Evolutionary conservation across 768 basidiomycete genomes (phyloP).

Genomic region (Panus rudis): DNA sequence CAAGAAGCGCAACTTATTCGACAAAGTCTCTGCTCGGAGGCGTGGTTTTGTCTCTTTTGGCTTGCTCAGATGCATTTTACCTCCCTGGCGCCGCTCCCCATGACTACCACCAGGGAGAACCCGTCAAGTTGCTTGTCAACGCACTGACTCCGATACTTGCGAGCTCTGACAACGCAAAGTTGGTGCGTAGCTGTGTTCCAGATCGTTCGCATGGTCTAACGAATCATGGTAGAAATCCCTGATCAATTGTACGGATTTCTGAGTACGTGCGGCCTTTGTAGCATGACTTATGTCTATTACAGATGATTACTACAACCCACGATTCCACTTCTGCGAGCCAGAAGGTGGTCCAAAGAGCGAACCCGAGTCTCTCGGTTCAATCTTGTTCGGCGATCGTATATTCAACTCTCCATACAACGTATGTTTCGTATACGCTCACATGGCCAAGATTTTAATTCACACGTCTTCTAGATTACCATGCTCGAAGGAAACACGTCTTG

Average conservation of each 20-base stretch:
- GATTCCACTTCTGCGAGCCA: constrained; percentile 83
- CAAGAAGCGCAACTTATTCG: too few species aligned
- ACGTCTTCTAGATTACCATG: constrained; percentile 67
- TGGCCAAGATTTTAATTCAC: too few species aligned
- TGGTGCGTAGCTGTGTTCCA: constrained; percentile 40
- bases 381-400: constrained; percentile 95
- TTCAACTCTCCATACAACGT: constrained; percentile 88
- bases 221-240: constrained; percentile 66
- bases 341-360: constrained; percentile 62
- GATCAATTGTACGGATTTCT: constrained; percentile 60
- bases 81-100: constrained; percentile 87
- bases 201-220: neutral
- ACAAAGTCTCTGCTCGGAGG: neutral
- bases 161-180: constrained; percentile 59
- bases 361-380: constrained; percentile 85
- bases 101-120: constrained; percentile 68
- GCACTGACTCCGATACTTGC: constrained; percentile 82
- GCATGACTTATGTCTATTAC: neutral
- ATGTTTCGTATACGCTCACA: too few species aligned
- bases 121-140: constrained; percentile 79
- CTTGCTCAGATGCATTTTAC: constrained; percentile 62
- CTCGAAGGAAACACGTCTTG: constrained; percentile 70
- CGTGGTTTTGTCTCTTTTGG: constrained; percentile 16
- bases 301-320: constrained; percentile 92
- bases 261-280: neutral